These are phyloP conservation scores for Avena sativa DNA, from an alignment of 176 grass and related monocot genomes.

Conservation along the genomic window DNA sequence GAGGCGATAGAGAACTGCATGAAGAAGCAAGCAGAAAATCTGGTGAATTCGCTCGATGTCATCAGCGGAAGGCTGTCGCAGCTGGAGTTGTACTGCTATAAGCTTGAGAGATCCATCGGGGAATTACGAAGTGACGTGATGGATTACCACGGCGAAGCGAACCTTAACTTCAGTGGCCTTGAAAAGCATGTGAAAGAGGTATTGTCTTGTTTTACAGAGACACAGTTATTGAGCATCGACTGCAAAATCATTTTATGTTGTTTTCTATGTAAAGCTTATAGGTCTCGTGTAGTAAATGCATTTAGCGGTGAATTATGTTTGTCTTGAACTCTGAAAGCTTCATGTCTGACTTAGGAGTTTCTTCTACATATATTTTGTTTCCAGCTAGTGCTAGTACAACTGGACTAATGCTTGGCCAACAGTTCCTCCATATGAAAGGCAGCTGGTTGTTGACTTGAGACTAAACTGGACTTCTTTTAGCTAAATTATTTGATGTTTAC, in stretches of 20 bases:
- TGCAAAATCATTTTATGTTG: background rate
- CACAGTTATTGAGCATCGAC: background rate
- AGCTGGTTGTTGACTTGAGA: background rate
- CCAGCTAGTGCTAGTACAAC: background rate
- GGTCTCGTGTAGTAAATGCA: background rate
- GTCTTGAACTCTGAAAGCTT: background rate
- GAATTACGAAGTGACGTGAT: constrained; percentile 83
- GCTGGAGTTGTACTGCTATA: constrained; percentile 84
- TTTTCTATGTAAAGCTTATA: background rate
- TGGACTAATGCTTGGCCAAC: background rate
- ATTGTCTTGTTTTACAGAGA: constrained; percentile 24
- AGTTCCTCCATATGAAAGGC: background rate
- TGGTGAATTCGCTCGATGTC: constrained; percentile 84
- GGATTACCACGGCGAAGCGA: constrained; percentile 72
- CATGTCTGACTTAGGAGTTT: background rate
- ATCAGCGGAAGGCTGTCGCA: constrained; percentile 85
- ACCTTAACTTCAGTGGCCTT: constrained; percentile 66
- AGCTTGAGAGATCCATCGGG: constrained; percentile 84
- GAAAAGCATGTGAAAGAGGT: constrained; percentile 92
- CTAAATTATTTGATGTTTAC: background rate
- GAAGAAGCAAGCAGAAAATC: constrained; percentile 93
- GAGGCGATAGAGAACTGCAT: constrained; percentile 86
- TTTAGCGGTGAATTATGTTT: background rate
- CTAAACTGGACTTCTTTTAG: background rate
- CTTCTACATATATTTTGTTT: background rate